Evolutionary conservation across 257 asterid species (phyloP).

Genomic region (Fraxinus americana): DNA sequence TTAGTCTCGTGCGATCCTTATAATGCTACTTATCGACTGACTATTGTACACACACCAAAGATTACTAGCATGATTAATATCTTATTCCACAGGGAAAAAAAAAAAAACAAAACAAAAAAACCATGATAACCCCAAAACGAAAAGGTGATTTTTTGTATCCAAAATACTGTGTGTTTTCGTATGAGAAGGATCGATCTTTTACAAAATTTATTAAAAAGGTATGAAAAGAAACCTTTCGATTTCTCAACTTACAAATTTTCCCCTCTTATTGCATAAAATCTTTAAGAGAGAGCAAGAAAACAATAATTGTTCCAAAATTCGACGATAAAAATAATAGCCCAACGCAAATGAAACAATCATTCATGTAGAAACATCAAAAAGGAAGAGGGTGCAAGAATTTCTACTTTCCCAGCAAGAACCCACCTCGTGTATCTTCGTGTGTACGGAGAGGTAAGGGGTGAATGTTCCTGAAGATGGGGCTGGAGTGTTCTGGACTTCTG

Average conservation of each 20-base stretch:
- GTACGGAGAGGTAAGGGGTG: neutral
- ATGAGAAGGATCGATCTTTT: neutral
- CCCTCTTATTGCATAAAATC: slow-evolving; percentile 1
- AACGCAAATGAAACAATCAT: neutral
- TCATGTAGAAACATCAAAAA: neutral
- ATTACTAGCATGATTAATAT: neutral
- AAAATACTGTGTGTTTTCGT: neutral
- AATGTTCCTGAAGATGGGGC: neutral
- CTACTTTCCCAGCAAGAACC: neutral
- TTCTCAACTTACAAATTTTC: neutral
- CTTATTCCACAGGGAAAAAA: neutral
- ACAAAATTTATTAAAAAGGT: neutral
- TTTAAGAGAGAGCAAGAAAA: neutral
- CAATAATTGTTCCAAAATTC: neutral
- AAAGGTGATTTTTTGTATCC: neutral
- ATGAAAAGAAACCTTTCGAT: neutral
- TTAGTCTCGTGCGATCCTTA: neutral
- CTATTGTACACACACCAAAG: neutral
- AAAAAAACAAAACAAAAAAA: no score
- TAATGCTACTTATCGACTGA: neutral
- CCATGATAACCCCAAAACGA: neutral
- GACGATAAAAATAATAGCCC: neutral
- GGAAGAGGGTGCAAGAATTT: neutral
- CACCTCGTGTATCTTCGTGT: neutral
- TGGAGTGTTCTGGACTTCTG: slow-evolving; percentile 1